These are phyloP conservation scores for Aspergillus baeticus DNA, from an alignment of 495 filamentous ascomycete species.

Conservation along the genomic window DNA sequence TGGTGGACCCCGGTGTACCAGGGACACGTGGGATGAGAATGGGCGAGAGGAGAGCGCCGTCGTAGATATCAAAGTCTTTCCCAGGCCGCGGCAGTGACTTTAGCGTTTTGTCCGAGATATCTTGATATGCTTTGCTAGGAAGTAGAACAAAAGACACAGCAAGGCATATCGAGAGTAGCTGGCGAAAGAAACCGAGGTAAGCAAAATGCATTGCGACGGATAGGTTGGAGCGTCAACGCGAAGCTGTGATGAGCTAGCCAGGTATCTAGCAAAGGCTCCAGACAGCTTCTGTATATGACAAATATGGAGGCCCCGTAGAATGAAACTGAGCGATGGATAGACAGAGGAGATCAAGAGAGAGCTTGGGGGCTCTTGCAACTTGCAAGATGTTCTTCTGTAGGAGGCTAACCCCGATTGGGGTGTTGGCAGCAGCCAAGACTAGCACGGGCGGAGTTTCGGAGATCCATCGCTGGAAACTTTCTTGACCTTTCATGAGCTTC, in stretches of 20 bases:
- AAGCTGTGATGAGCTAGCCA: background rate
- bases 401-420: constrained; percentile 5
- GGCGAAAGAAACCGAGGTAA: constrained; percentile 27
- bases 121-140: constrained; percentile 59
- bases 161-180: constrained; percentile 30
- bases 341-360: background rate
- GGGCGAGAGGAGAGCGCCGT: constrained; percentile 74
- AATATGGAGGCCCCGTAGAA: background rate
- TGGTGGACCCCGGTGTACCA: constrained; percentile 72
- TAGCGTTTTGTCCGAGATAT: constrained; percentile 71
- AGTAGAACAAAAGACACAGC: constrained; percentile 27
- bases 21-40: constrained; percentile 90
- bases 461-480: background rate
- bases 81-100: constrained; percentile 63
- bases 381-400: constrained; percentile 12
- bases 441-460: constrained; percentile 8
- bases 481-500: background rate
- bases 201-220: constrained; percentile 29
- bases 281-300: background rate
- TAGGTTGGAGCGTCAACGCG: background rate
- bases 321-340: background rate
- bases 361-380: background rate
- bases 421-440: constrained; percentile 2
- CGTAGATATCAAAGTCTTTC: constrained; percentile 76
- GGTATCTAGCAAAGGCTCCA: background rate